Conservation (phyloP, 1,284 basidiomycete genomes). For the Papiliotrema nemorosa region DNA sequence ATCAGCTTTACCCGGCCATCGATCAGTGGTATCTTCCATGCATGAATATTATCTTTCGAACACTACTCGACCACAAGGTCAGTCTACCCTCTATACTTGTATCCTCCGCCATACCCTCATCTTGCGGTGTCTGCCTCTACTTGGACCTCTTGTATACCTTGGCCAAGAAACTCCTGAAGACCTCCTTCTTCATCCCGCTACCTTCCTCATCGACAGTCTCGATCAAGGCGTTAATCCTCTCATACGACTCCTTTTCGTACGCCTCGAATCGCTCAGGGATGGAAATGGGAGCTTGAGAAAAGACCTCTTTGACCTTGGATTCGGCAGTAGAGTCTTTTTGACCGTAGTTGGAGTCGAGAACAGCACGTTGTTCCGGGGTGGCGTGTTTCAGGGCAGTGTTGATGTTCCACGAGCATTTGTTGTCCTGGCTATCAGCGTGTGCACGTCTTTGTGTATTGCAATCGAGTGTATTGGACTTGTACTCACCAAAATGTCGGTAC, state of each 20-base stretch:
- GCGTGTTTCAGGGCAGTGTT: constrained; percentile 76
- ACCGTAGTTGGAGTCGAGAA: constrained; percentile 78
- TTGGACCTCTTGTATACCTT: constrained; percentile 89
- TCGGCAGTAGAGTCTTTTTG: constrained; percentile 66
- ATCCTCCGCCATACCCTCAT: too few relatives aligned
- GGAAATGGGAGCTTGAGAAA: constrained; percentile 60
- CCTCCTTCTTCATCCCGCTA: constrained; percentile 67
- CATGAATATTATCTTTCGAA: too few relatives aligned
- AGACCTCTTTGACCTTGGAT: constrained; percentile 72
- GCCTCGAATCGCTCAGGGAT: constrained; percentile 65
- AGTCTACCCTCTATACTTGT: too few relatives aligned
- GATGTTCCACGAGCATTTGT: constrained; percentile 98
- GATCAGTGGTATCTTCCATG: too few relatives aligned
- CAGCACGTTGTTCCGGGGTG: constrained; percentile 59
- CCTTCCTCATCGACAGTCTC: constrained; percentile 63
- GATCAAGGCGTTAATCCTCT: constrained; percentile 64
- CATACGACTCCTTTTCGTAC: constrained; percentile 77
- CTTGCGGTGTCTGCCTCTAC: constrained; percentile 47
- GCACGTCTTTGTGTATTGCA: too few relatives aligned
- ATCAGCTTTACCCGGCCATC: too few relatives aligned
- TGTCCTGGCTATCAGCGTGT: constrained; percentile 56
- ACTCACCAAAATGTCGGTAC: constrained; percentile 88
- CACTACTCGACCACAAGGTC: too few relatives aligned
- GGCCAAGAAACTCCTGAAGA: constrained; percentile 78
- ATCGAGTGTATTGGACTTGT: too few relatives aligned